These are phyloP conservation scores for Fusarium austroafricanum DNA, from an alignment of 2,329 filamentous ascomycete genomes.

Conservation along the genomic window DNA sequence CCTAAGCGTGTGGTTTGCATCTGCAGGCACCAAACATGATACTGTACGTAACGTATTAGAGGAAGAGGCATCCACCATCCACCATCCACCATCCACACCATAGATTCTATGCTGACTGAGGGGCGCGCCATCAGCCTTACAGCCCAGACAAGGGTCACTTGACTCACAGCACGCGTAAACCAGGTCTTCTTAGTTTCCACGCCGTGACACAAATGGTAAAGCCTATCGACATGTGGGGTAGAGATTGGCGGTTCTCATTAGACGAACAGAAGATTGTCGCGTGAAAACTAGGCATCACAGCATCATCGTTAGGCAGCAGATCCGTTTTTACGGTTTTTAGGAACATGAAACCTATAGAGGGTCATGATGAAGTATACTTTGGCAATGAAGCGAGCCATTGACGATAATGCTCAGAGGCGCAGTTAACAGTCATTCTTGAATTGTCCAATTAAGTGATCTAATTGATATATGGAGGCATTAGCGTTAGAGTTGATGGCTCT, in stretches of 20 bases:
- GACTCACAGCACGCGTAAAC: constrained; percentile 29
- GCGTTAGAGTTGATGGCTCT: background rate
- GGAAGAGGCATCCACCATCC: constrained; percentile 24
- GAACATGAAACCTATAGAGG: background rate
- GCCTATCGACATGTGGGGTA: constrained; percentile 18
- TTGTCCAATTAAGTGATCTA: background rate
- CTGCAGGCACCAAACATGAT: constrained; percentile 1
- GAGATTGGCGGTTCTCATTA: constrained; percentile 3
- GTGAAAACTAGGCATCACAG: constrained; percentile 24
- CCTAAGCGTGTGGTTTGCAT: background rate
- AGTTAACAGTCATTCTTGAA: background rate
- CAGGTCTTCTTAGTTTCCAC: background rate
- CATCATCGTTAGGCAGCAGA: constrained; percentile 23
- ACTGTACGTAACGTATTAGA: background rate
- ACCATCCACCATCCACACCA: background rate
- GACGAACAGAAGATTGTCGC: constrained; percentile 13
- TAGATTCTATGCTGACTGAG: background rate
- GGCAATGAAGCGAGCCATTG: background rate
- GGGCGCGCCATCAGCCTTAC: constrained; percentile 24
- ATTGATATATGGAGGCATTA: background rate
- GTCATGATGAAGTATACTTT: no score
- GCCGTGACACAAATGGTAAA: constrained; percentile 13
- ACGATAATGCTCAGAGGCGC: no score
- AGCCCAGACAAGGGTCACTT: constrained; percentile 4
- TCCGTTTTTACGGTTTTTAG: constrained; percentile 1